phyloP scores from a whole-genome alignment of 1,284 basidiomycete genomes.

The Irpex sp. region DNA sequence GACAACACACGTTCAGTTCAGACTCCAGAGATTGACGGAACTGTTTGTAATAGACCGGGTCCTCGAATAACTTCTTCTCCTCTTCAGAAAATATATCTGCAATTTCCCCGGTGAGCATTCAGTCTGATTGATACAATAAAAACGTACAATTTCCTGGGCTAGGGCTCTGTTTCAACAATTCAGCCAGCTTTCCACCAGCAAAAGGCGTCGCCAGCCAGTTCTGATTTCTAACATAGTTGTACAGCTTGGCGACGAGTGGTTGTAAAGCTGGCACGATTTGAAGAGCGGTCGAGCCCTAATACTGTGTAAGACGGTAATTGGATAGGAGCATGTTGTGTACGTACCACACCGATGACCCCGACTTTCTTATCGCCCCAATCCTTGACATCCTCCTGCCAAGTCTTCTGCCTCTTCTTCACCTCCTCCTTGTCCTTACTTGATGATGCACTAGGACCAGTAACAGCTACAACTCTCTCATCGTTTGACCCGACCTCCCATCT shows the following conservation, averaged over 20 bases:
- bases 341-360: constrained; percentile 62
- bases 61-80: constrained; percentile 47
- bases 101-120: neutral
- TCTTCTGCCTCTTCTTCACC: neutral
- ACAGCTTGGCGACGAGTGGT: constrained; percentile 44
- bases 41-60: constrained; percentile 44
- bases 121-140: neutral
- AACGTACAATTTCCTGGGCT: constrained; percentile 41
- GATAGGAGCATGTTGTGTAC: constrained; percentile 14
- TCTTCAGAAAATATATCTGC: constrained; percentile 50
- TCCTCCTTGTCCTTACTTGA: neutral
- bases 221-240: constrained; percentile 59
- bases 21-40: constrained; percentile 50
- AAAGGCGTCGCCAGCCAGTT: constrained; percentile 60
- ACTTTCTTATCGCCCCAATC: constrained; percentile 53
- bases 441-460: neutral
- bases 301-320: neutral
- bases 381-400: constrained; percentile 35
- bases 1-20: constrained; percentile 45
- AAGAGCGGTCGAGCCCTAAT: constrained; percentile 60
- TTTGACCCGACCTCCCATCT: constrained; percentile 41
- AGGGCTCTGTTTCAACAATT: constrained; percentile 34
- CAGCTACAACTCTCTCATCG: too few relatives aligned
- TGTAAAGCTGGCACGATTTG: constrained; percentile 62
- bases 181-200: constrained; percentile 35